phyloP scores from a whole-genome alignment of 2,329 filamentous ascomycete genomes.

The Clonostachys chloroleuca region DNA sequence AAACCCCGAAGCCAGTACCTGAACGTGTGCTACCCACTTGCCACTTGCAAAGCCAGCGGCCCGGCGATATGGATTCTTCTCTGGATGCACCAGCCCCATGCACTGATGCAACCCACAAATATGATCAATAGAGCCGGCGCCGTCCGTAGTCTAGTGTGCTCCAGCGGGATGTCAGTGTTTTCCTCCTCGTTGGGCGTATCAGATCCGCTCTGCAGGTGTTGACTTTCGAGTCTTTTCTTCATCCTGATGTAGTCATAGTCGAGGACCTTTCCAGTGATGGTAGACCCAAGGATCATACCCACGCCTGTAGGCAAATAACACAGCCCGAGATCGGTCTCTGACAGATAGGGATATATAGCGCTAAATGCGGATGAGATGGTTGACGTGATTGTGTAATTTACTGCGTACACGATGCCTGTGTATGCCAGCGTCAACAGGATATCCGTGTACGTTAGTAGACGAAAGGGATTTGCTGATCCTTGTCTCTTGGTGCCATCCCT shows the following conservation, averaged over 20 bases:
- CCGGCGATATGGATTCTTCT: conserved; percentile 12
- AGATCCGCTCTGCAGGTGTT: conserved; percentile 1
- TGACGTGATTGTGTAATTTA: conserved; percentile 25
- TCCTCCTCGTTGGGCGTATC: neutral
- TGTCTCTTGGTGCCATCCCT: neutral
- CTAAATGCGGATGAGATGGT: conserved; percentile 24
- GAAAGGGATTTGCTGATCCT: conserved; percentile 18
- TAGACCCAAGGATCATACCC: conserved; percentile 19
- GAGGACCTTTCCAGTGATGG: conserved; percentile 17
- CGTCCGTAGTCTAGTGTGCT: conserved; percentile 14
- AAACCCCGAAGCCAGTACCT: neutral
- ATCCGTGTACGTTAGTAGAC: conserved; percentile 20
- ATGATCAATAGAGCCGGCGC: conserved; percentile 14
- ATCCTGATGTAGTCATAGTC: conserved; percentile 19
- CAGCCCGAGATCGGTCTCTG: conserved; percentile 21
- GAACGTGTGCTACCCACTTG: conserved; percentile 9
- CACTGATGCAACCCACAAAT: conserved; percentile 13
- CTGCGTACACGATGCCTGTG: conserved; percentile 23
- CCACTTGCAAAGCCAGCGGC: conserved; percentile 13
- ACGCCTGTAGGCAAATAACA: conserved; percentile 21
- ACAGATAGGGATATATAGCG: conserved; percentile 16
- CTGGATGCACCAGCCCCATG: conserved; percentile 20
- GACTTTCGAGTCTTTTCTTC: conserved; percentile 4
- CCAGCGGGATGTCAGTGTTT: conserved; percentile 13
- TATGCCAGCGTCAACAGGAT: conserved; percentile 19